Evolutionary conservation across 2,329 filamentous ascomycete genomes (phyloP), one percentile per base, ranked within the genome.

Genomic region (Sporothrix globosa): DNA sequence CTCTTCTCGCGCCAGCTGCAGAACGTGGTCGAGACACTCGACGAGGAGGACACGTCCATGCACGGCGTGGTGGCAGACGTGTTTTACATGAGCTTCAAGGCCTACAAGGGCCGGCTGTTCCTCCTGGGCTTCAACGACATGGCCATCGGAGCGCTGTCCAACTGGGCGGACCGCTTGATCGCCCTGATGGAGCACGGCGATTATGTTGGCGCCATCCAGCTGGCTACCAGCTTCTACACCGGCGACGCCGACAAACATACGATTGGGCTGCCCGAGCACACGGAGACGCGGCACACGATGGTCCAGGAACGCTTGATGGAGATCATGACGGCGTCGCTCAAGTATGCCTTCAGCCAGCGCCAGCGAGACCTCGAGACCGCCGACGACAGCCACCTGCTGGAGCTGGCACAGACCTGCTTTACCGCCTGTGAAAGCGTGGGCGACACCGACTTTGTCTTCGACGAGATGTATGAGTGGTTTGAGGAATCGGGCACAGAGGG

Each of bases 101-200:
- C 93, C 3, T 99, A 98, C 81, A 99, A 98, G 79, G 94, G 96
- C 5, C 88, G 95, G 41, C 84, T 97, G 48, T 99, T 99, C 77
- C 82, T 98, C 4, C 84, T 99, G 10, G 94, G 96, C n/a, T 94
- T 95, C 81, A 96, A 95, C 77, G 95, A 98, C 77, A 84, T 97
- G 53, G 92, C 93, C 0, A 92, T 98, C 63, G 96, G 96, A 1
- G 92, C 91, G 4, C 81, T 99, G 46, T 98, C 96, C 0, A 99
- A 99, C 75, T 99, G 96, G 96, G 95, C 96, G 2, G 96, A 99
- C 79, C 87, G 96, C 53, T 83, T 99, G 21, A 89, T 97, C 74
- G 94, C 95, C 0, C 84, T 98, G 75, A 97, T 99, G 92, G 94
- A 98, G 78, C 88, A 93, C 70, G 96, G 96, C n/a, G 93, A 98